These are phyloP conservation scores for Sphaerostilbella broomeana DNA, from an alignment of 2,329 filamentous ascomycete species.

Conservation along the genomic window DNA sequence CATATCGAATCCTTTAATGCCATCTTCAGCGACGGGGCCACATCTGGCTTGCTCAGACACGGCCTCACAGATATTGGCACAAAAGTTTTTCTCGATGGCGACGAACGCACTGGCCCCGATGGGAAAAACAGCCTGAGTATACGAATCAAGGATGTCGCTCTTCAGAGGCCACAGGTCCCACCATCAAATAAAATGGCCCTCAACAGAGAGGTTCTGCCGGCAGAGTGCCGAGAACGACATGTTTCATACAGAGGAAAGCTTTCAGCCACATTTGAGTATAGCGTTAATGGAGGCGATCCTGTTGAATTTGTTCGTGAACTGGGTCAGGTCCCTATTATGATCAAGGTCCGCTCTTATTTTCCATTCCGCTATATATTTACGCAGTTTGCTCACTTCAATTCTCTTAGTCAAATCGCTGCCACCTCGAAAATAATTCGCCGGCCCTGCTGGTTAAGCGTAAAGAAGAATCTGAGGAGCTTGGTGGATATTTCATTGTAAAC, in stretches of 20 bases:
- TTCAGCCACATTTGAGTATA: conserved; percentile 74
- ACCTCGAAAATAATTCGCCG: conserved; percentile 80
- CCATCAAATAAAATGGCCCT: conserved; percentile 75
- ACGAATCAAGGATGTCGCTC: conserved; percentile 70
- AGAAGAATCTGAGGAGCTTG: conserved; percentile 93
- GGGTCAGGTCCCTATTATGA: conserved; percentile 86
- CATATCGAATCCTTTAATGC: conserved; percentile 96
- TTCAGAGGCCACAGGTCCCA: conserved; percentile 77
- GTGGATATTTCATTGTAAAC: conserved; percentile 96
- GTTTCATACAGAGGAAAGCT: conserved; percentile 84
- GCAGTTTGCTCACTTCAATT: background rate
- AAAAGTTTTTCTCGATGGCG: conserved; percentile 79
- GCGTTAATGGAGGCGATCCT: conserved; percentile 79
- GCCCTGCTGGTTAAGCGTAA: conserved; percentile 76
- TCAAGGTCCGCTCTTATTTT: conserved; percentile 56
- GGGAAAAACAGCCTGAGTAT: conserved; percentile 70
- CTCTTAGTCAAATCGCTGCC: conserved; percentile 73
- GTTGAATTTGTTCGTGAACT: conserved; percentile 77
- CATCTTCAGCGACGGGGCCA: conserved; percentile 67
- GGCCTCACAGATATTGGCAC: conserved; percentile 83
- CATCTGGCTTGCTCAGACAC: conserved; percentile 54
- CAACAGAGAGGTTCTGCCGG: conserved; percentile 79
- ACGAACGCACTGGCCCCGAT: conserved; percentile 52
- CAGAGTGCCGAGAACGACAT: conserved; percentile 92
- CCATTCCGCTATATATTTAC: no score